Percentiles rank a stretch among this genome's conserved stretches.
phyloP scores from a whole-genome alignment of 2,329 filamentous ascomycete genomes.

The Dactylellina sp. region DNA sequence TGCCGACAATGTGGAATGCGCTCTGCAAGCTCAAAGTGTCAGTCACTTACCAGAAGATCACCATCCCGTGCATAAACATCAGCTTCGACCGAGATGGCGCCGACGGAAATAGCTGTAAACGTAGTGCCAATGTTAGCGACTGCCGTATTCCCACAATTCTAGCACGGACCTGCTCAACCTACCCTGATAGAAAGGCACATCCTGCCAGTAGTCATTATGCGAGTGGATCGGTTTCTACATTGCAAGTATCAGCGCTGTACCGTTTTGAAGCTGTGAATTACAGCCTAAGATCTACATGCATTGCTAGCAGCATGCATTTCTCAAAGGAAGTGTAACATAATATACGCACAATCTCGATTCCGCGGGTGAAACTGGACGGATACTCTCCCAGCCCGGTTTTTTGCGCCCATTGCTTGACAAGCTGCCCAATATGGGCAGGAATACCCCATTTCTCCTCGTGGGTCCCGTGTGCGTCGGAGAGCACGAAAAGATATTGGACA shows the following conservation, averaged over 20 bases:
- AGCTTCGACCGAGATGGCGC: conserved; percentile 74
- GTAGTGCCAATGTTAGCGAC: conserved; percentile 10
- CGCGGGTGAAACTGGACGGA: conserved; percentile 68
- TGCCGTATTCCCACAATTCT: conserved; percentile 64
- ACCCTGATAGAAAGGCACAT: conserved; percentile 73
- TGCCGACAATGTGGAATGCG: neutral
- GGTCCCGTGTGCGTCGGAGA: neutral
- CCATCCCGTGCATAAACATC: conserved; percentile 74
- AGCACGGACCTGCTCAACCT: conserved; percentile 65
- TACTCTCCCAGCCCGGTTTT: conserved; percentile 63
- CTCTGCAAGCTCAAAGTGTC: neutral
- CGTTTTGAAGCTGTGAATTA: neutral
- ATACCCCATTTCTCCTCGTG: conserved; percentile 3
- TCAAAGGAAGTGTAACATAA: no score
- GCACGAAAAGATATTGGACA: conserved; percentile 38
- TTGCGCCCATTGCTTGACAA: conserved; percentile 36
- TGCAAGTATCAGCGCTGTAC: conserved; percentile 12
- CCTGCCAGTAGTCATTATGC: conserved; percentile 77
- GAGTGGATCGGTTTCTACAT: conserved; percentile 68
- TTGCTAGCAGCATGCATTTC: no score
- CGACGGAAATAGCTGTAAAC: conserved; percentile 66
- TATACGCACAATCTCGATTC: conserved; percentile 62
- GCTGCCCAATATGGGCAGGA: conserved; percentile 23
- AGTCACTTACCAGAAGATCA: conserved; percentile 67
- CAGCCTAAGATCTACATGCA: conserved; percentile 3